Percentiles rank a stretch among this genome's conserved stretches.
These are phyloP conservation scores for Allantophomopsis cytisporea DNA, from an alignment of 2,329 filamentous ascomycete genomes.

Conservation along the genomic window DNA sequence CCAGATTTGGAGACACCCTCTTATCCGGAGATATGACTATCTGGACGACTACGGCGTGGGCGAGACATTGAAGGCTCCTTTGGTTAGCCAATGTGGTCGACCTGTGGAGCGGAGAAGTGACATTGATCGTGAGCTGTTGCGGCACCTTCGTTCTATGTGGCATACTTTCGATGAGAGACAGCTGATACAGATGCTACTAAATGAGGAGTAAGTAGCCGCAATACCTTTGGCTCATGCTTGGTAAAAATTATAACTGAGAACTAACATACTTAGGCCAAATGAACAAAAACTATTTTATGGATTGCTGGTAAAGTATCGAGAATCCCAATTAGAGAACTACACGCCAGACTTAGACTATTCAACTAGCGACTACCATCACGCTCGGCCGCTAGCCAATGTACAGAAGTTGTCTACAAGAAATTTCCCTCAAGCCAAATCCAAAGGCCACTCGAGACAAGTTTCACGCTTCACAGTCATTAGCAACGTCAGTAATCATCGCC, in stretches of 20 bases:
- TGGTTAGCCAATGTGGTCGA: slow-evolving; percentile 46
- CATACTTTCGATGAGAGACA: slow-evolving; percentile 68
- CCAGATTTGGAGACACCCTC: slow-evolving; percentile 74
- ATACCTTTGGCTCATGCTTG: background rate
- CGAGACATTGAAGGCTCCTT: slow-evolving; percentile 35
- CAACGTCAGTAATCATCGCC: slow-evolving; percentile 37
- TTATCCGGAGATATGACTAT: slow-evolving; percentile 74
- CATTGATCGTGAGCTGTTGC: slow-evolving; percentile 68
- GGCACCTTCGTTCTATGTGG: slow-evolving; percentile 84
- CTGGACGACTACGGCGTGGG: slow-evolving; percentile 39
- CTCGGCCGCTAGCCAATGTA: slow-evolving; percentile 42
- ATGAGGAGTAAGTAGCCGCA: slow-evolving; percentile 39
- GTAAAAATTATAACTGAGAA: background rate
- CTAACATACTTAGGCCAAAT: slow-evolving; percentile 43
- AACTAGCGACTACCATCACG: slow-evolving; percentile 81
- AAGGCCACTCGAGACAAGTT: slow-evolving; percentile 36
- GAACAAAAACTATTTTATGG: slow-evolving; percentile 92
- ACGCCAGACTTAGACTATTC: slow-evolving; percentile 71
- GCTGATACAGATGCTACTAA: slow-evolving; percentile 54
- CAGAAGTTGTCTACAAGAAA: slow-evolving; percentile 48
- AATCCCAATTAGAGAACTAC: slow-evolving; percentile 80
- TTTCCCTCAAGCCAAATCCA: slow-evolving; percentile 32
- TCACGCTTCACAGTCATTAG: slow-evolving; percentile 55
- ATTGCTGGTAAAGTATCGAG: slow-evolving; percentile 67
- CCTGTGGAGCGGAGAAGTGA: slow-evolving; percentile 47